Evolutionary conservation across 2,329 filamentous ascomycete species (phyloP), one percentile per base, ranked within the genome.

Genomic region (Colletotrichum sansevieriae): DNA sequence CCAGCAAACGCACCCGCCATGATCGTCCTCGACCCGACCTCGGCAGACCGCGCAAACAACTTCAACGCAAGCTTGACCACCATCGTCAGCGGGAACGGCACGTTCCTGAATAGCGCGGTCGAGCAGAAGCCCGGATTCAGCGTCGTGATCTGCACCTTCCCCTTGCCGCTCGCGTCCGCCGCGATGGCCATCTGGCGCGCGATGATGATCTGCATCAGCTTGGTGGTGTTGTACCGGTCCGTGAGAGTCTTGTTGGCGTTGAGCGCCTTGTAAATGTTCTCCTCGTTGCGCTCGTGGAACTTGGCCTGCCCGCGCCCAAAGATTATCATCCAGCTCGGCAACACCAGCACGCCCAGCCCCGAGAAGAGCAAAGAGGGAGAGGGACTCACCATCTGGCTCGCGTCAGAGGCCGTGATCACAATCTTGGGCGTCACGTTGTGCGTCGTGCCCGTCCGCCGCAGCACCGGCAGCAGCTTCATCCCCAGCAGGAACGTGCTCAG

Each of bases 401-500:
- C 43, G 6, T 81, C 80, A 1, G 82, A 84, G 1, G 79, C 75
- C 2, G 84, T 80, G 7, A 83, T 73, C 2, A 75, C 74, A 3
- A 85, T 61, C 20, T 77, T 77, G 13, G 82, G 80, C 55, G 70
- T 72, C 6, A 76, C 66, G 13, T 80, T 80, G 60, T 75, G 74
- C 61, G 70, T 73, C 3, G 60, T 72, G 1, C 78, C 79, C 9
- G 80, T 80, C 12, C 74, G 74, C 20, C 78, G 77, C 71, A 87
- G 70, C 25, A 74, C 71, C 1, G 84, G 84, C 20, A 87, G 73
- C 20, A 85, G 70, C 57, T 81, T 69, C 11, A 86, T 47, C 0
- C 80, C 79, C 61, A 86, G 75, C 33, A 86, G 74, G 41, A 83
- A 81, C 0, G 82, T 85, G 3, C 78, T 78, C 41, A 87, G 75